phyloP scores from a whole-genome alignment of 164 flowering plant species.

The Tetracentron sinense region DNA sequence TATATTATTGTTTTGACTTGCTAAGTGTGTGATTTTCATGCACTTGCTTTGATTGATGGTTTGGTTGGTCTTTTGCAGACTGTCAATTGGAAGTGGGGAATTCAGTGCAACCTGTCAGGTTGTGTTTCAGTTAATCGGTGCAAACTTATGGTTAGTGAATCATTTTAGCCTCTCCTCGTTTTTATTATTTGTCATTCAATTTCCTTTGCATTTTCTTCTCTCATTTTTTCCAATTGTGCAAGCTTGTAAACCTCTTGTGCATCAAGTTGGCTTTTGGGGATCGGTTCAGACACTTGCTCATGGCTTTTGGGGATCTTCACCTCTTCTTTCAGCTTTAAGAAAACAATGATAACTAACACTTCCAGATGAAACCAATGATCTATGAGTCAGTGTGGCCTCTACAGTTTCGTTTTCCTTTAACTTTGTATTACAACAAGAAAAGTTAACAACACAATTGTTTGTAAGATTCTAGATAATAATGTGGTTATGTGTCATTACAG shows the following conservation, averaged over 20 bases:
- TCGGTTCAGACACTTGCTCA: conserved; percentile 85
- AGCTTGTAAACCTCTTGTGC: conserved; percentile 69
- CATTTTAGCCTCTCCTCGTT: neutral
- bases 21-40: neutral
- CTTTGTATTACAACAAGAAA: no score
- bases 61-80: conserved; percentile 40
- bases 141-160: conserved; percentile 64
- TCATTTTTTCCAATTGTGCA: conserved; percentile 67
- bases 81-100: conserved; percentile 65
- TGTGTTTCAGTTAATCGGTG: conserved; percentile 86
- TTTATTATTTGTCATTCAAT: neutral
- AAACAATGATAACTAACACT: no score
- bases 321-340: no score
- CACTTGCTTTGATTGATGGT: neutral
- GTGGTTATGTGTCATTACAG: no score
- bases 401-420: no score
- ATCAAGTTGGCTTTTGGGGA: conserved; percentile 67
- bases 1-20: neutral
- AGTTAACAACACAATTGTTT: no score
- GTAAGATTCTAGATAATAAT: no score
- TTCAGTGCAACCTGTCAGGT: conserved; percentile 84
- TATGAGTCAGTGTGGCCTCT: no score
- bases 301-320: no score
- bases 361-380: no score
- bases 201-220: neutral